These are phyloP conservation scores for Lithospermum erythrorhizon DNA, from an alignment of 257 asterid genomes.

Conservation along the genomic window DNA sequence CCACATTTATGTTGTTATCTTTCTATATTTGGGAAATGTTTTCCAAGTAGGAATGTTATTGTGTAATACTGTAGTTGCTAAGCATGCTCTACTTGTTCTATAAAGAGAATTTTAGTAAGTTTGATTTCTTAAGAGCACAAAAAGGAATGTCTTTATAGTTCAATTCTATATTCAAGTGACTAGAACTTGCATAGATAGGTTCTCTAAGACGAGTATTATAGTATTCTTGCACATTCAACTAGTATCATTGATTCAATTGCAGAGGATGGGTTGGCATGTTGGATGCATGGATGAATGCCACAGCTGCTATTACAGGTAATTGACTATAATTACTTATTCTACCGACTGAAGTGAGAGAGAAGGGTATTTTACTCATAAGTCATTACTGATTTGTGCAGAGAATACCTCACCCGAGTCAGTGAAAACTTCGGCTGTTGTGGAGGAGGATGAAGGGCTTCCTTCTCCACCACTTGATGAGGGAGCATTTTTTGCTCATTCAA, in stretches of 20 bases:
- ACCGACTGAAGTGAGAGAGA: not conserved
- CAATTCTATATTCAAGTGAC: not conserved
- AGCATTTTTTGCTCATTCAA: conserved; percentile 53
- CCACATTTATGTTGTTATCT: not conserved
- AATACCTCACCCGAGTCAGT: conserved; percentile 48
- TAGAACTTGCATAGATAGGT: no score
- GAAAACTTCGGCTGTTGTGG: conserved; percentile 36
- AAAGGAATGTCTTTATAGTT: no score
- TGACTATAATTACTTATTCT: not conserved
- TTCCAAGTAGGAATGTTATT: not conserved
- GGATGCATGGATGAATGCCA: conserved; percentile 55
- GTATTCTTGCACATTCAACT: not conserved
- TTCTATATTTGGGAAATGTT: not conserved
- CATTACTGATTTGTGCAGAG: conserved; percentile 23
- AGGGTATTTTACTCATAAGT: not conserved
- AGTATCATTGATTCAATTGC: conserved; percentile 15
- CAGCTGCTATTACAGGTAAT: conserved; percentile 48
- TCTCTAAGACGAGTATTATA: no score
- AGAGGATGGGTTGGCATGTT: conserved; percentile 78
- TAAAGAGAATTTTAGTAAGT: no score
- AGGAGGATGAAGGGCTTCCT: conserved; percentile 46
- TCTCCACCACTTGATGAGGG: conserved; percentile 94
- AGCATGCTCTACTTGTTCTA: not conserved
- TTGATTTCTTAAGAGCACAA: no score
- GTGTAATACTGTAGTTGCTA: not conserved